A percentile compares a stretch with the other conserved stretches of the same genome.
Conservation (phyloP, 2,329 filamentous ascomycete species). For the Knoxdaviesia proteae region DNA sequence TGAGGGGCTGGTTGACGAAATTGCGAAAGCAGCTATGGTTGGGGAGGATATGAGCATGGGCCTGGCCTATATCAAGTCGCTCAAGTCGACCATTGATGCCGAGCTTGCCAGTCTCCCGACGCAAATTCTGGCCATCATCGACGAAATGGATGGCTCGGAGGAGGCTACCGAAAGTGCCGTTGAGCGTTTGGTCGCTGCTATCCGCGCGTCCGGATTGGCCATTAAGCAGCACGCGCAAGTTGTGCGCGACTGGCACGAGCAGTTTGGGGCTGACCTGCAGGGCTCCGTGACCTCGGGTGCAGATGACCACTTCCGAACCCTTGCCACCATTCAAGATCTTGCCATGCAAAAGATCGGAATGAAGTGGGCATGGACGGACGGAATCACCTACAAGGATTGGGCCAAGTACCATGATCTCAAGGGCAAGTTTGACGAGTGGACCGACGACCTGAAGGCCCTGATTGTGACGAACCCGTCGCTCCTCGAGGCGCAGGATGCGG, state of each 20-base stretch:
- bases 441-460: slow-evolving; percentile 56
- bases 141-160: slow-evolving; percentile 28
- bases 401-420: slow-evolving; percentile 80
- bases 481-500: slow-evolving; percentile 42
- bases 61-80: slow-evolving; percentile 41
- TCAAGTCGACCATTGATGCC: slow-evolving; percentile 44
- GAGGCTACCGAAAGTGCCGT: slow-evolving; percentile 19
- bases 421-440: slow-evolving; percentile 66
- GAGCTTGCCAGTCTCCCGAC: slow-evolving; percentile 46
- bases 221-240: slow-evolving; percentile 62
- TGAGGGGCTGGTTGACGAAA: slow-evolving; percentile 44
- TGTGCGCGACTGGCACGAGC: slow-evolving; percentile 55
- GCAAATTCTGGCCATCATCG: slow-evolving; percentile 42
- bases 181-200: slow-evolving; percentile 21
- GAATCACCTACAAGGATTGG: slow-evolving; percentile 94
- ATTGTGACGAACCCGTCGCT: slow-evolving; percentile 56
- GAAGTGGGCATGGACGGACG: slow-evolving; percentile 90
- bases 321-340: slow-evolving; percentile 64
- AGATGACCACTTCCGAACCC: slow-evolving; percentile 61
- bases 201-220: slow-evolving; percentile 46
- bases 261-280: slow-evolving; percentile 49
- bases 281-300: slow-evolving; percentile 49
- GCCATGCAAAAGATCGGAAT: slow-evolving; percentile 83
- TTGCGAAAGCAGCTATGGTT: slow-evolving; percentile 11
- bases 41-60: slow-evolving; percentile 37